Evolutionary conservation across 805 yeast species (phyloP).

Genomic region (Wickerhamiella qilinensis): DNA sequence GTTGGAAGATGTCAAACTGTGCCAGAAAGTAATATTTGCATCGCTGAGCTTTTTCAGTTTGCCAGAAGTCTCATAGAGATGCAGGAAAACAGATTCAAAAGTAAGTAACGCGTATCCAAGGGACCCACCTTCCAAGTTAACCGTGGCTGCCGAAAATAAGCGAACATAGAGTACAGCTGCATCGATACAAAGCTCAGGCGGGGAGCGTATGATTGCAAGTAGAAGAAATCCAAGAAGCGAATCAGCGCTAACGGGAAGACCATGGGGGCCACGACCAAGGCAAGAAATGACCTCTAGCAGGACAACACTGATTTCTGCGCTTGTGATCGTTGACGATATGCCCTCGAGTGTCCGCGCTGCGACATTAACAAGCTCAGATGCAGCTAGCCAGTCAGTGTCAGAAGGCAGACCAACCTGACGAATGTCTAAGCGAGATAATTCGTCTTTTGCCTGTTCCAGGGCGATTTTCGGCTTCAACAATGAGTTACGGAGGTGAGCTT

Average conservation of each 20-base stretch:
- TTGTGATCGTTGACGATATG: slow-evolving; percentile 19
- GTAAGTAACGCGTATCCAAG: slow-evolving; percentile 69
- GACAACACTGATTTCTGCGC: slow-evolving; percentile 18
- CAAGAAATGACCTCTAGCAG: slow-evolving; percentile 36
- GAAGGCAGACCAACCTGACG: slow-evolving; percentile 29
- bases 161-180: slow-evolving; percentile 1
- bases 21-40: slow-evolving; percentile 39
- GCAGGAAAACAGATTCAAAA: slow-evolving; percentile 63
- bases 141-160: slow-evolving; percentile 11
- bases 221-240: slow-evolving; percentile 56
- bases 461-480: neutral
- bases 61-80: slow-evolving; percentile 31
- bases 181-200: slow-evolving; percentile 8
- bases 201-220: slow-evolving; percentile 51
- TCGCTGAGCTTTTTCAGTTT: slow-evolving; percentile 28
- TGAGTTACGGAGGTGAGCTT: neutral
- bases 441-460: slow-evolving; percentile 4
- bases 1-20: slow-evolving; percentile 21
- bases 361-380: slow-evolving; percentile 25
- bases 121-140: slow-evolving; percentile 38
- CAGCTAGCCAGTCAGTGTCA: slow-evolving; percentile 14
- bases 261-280: slow-evolving; percentile 19
- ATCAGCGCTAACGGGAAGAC: slow-evolving; percentile 52
- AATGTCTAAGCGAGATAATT: slow-evolving; percentile 22
- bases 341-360: slow-evolving; percentile 19